Base-by-base conservation (phyloP, 768 basidiomycete genomes). In the Russula lepida region DNA sequence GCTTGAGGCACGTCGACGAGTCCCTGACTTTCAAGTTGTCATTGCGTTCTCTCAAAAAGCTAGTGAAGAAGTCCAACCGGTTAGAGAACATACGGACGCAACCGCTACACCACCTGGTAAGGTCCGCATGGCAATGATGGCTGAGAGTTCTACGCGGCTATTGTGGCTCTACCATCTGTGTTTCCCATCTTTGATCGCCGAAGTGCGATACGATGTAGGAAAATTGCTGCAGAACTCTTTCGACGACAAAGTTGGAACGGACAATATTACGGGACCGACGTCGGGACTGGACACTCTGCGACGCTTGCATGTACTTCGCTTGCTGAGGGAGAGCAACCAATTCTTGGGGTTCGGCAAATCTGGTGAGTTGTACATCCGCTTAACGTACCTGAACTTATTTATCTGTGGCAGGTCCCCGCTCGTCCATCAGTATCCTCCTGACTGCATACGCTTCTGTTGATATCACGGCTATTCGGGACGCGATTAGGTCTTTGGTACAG, bases 1-100 rank as follows among this genome's bases (percentile, higher is more conserved):
- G 69, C 77, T 79, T 66, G 91, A 94, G 71, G 79, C 83, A 33
- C 79, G 89, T 30, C 79, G 78, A 59, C 79, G 92, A 6, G 80
- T 95, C 1, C 95, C 95, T 0, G 94, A 95, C 53, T 86, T 95
- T 60, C 84, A 87, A 66, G 90, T 95, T 54, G 74, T 97, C 57
- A 80, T 97, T 11, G 89, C 84, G 0, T 89, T 94, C 68, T 85
- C 87, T 6, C 88, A 92, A 65, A 54, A 33, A n/a, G 33, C 41
- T 28, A 50, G 33, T 15, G 56, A 60, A 8, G 54, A 13, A 3
- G 23, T 41, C 47, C 39, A 41, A 13, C 13, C 43, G 3, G 37
- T 37, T 48, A 19, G 54, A 21, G 23, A 28, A 4, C 58, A 58
- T 41, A 43, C 19, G 15, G 39, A 43, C 13, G 46, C 44, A 6